Evolutionary conservation across 2,329 filamentous ascomycete species (phyloP).

Genomic region (Alternaria tenuissima): DNA sequence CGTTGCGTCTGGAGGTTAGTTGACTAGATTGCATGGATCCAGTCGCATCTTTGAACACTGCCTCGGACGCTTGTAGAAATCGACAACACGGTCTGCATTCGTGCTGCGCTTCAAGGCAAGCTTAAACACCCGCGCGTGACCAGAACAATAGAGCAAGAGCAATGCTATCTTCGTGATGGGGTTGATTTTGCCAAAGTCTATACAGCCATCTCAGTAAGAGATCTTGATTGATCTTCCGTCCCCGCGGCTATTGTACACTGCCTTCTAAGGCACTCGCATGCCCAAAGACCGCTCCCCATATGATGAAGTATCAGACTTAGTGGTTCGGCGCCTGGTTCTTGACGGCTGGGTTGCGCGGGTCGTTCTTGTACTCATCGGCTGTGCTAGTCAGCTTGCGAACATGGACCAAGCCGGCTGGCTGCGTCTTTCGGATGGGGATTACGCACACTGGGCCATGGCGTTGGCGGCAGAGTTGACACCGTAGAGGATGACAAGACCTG

Average conservation of each 20-base stretch:
- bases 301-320: constrained; percentile 32
- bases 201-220: constrained; percentile 39
- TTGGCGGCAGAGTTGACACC: constrained; percentile 87
- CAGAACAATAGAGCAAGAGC: background rate
- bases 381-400: constrained; percentile 28
- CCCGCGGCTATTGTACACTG: constrained; percentile 50
- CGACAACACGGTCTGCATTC: background rate
- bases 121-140: background rate
- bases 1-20: background rate
- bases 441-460: constrained; percentile 80
- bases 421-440: background rate
- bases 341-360: constrained; percentile 79
- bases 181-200: constrained; percentile 40
- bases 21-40: background rate
- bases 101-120: background rate
- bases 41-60: background rate
- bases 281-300: constrained; percentile 20
- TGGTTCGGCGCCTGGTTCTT: constrained; percentile 46
- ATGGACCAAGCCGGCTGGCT: background rate
- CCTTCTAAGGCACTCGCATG: constrained; percentile 31
- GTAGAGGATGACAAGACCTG: constrained; percentile 87
- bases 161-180: constrained; percentile 13
- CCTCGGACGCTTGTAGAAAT: no score
- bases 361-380: constrained; percentile 98
- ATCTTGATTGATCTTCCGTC: constrained; percentile 20